Base-by-base conservation (phyloP, 2,329 filamentous ascomycete genomes). In the Microdochium nivale region DNA sequence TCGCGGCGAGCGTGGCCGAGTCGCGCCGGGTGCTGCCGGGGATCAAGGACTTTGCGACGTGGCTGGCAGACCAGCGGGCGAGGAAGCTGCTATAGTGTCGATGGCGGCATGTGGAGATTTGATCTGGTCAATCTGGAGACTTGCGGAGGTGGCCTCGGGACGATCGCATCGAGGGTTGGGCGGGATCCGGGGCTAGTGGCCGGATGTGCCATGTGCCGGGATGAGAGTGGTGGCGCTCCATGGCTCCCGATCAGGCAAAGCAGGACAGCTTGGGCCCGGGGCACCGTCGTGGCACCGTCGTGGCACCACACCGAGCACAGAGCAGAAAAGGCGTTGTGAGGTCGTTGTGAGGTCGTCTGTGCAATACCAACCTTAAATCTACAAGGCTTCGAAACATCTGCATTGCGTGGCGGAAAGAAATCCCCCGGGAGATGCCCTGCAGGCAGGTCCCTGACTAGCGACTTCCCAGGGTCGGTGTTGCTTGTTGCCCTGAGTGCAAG, bases 1-100 rank as follows among this genome's bases (percentile, higher is more conserved):
- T 67, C 24, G 63, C 55, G 1, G 70, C 62, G 1, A 61, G 72
- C 46, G 60, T 72, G 7, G 19, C 54, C 25, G 55, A 58, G 4
- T 25, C 66, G 50, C 60, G 49, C 52, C 58, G 56, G 53, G 52
- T 60, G 2, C 53, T 67, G 40, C 64, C 64, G 1, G 62, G 48
- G 8, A 44, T 68, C 2, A 44, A 59, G 56, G 56, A 58, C 25
- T 60, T 66, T 14, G 54, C 53, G n/a, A 56, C 53, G 5, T 68
- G 63, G 60, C 48, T 60, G 48, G 54, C 55, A 7, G 57, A 59
- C 14, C 49, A 55, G 48, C 55, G 3, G 40, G 40, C 40, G 40
- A 44, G 40, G 40, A 44, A 44, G 40, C 19, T 44, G 21, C 13
- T 44, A 19, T 44, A 44, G 40, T 19, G 21, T 16, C 14, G 40